phyloP scores from a whole-genome alignment of 2,329 filamentous ascomycete species.

The Zymoseptoria passerinii region DNA sequence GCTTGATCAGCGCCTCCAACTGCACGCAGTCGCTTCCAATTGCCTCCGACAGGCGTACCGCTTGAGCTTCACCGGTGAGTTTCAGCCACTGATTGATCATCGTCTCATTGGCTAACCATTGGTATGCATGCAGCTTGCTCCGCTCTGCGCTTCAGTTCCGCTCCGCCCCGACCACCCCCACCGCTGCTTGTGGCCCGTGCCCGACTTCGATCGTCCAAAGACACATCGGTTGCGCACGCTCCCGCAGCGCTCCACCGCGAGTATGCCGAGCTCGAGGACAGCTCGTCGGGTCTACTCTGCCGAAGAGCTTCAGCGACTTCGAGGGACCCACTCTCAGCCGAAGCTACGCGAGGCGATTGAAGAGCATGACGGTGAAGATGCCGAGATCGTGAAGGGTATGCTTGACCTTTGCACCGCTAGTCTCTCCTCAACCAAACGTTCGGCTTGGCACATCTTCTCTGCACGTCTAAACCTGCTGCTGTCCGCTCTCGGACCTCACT shows the following conservation, averaged over 20 bases:
- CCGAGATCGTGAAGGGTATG: conserved; percentile 32
- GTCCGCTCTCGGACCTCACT: conserved; percentile 3
- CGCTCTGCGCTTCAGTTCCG: not conserved
- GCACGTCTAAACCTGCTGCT: not conserved
- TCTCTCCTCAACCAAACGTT: conserved; percentile 2
- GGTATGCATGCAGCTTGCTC: not conserved
- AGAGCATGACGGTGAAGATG: conserved; percentile 30
- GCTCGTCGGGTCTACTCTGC: conserved; percentile 32
- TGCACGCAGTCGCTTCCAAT: not conserved
- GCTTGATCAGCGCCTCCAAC: not conserved
- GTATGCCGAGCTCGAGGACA: conserved; percentile 6
- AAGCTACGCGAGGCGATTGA: conserved; percentile 30
- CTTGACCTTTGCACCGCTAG: not conserved
- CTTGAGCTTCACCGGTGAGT: not conserved
- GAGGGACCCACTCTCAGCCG: conserved; percentile 27
- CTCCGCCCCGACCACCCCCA: not conserved
- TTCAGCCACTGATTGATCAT: not conserved
- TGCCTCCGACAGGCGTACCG: not conserved
- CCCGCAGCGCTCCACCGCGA: not conserved
- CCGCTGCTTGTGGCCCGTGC: not conserved
- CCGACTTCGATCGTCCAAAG: not conserved
- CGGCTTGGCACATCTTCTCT: conserved; percentile 1
- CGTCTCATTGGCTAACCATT: not conserved
- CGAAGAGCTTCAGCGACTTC: conserved; percentile 30
- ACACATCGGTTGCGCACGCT: not conserved